Evolutionary conservation across 1,284 basidiomycete genomes (phyloP), one percentile per base, ranked within the genome.

Genomic region (Sporisorium scitamineum): DNA sequence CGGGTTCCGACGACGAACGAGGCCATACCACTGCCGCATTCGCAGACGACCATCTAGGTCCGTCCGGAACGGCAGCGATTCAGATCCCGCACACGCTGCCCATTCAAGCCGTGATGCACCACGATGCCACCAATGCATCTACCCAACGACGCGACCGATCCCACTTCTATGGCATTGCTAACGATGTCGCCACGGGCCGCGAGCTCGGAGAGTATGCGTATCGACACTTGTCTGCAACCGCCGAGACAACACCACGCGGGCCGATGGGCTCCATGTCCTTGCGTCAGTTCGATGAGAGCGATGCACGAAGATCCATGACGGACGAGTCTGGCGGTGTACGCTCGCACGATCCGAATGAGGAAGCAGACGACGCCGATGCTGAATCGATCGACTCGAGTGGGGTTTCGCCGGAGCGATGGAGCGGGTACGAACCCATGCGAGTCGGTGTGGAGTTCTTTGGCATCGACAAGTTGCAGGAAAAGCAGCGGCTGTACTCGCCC

Each of bases 391-490:
- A 51, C 41, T 72, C 69, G 26, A 48, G 24, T 8, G 59, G 58
- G 6, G 52, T 54, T 5, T 67, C 70, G 6, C 61, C 61, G 2
- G 74, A 74, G 48, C 66, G 70, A 8, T 80, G 79, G 79, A 79
- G 71, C 14, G 79, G 71, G 22, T 81, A 69, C 63, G 81, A 84
- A 59, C 78, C 70, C 14, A 74, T 78, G 78, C 83, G 87, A 41
- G 87, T 96, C 82, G 90, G 90, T 6, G 93, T 94, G 53, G 94
- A 97, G 86, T 96, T 96, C 84, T 96, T 93, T 91, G 92, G 93
- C 76, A 89, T 94, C 27, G 92, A 93, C 76, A 87, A 89, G 52
- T 88, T 97, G 50, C 66, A 61, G 13, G 94, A 96, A 66, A 95
- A 94, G 86, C 90, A 91, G 61, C 88, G 94, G 26, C 80, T 86